Conservation (phyloP, 1,139 yeast genomes). For the Saccharomyces uvarum region DNA sequence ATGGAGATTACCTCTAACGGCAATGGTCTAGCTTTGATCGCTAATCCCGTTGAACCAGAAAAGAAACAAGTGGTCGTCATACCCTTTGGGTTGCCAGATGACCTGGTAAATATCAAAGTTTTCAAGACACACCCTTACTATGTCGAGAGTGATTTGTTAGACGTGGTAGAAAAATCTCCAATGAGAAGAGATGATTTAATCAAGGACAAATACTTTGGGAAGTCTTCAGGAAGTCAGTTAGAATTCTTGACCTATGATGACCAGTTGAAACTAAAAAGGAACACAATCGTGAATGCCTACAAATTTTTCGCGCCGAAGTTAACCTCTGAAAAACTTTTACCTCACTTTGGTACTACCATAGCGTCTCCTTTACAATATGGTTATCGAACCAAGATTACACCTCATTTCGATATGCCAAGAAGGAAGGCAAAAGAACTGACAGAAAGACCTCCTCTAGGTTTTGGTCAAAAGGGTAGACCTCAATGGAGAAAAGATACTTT, state of each 20-base stretch:
- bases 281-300: conserved; percentile 77
- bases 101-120: conserved; percentile 57
- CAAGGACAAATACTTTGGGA: conserved; percentile 67
- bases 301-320: conserved; percentile 58
- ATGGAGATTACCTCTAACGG: conserved; percentile 65
- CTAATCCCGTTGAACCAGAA: conserved; percentile 44
- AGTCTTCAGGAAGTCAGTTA: conserved; percentile 88
- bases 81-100: conserved; percentile 89
- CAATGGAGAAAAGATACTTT: conserved; percentile 46
- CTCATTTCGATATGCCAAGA: conserved; percentile 83
- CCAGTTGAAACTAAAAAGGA: conserved; percentile 64
- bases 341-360: conserved; percentile 57
- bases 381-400: conserved; percentile 89
- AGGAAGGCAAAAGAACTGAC: conserved; percentile 23
- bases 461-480: conserved; percentile 77
- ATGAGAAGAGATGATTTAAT: conserved; percentile 50
- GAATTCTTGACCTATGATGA: conserved; percentile 68
- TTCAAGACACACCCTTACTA: conserved; percentile 72
- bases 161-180: conserved; percentile 41
- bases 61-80: conserved; percentile 47
- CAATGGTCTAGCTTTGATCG: conserved; percentile 60
- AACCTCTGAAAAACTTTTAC: conserved; percentile 39
- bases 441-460: conserved; percentile 69
- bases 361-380: conserved; percentile 70
- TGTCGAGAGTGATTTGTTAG: conserved; percentile 67